Conservation (phyloP, 164 flowering plant species). For the Chloranthus sessilifolius region DNA sequence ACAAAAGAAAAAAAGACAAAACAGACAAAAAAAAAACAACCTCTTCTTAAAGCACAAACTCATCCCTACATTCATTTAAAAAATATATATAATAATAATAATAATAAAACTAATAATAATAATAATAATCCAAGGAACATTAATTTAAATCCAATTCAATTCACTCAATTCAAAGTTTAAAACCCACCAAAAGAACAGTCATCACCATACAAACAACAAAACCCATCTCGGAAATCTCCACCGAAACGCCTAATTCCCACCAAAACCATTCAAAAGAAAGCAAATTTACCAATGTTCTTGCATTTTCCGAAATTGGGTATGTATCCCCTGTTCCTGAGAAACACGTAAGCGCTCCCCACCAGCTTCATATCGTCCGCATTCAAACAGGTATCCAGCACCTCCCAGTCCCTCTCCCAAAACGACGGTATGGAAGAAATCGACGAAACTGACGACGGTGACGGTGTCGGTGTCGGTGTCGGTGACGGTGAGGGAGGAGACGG, state of each 20-base stretch:
- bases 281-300: conserved; percentile 58
- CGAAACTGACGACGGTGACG: conserved; percentile 2
- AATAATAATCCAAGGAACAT: no score
- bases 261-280: not conserved
- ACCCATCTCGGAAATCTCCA: no score
- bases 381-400: conserved; percentile 82
- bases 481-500: conserved; percentile 11
- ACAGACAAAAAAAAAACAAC: not conserved
- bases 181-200: no score
- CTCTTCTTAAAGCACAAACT: conserved; percentile 2
- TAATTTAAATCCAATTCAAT: no score
- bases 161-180: no score
- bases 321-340: conserved; percentile 65
- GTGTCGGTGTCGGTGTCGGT: conserved; percentile 11
- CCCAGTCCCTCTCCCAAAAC: conserved; percentile 61
- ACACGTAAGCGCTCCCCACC: conserved; percentile 60
- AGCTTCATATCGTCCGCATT: conserved; percentile 95
- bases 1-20: no score
- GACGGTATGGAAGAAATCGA: conserved; percentile 1
- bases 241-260: not conserved
- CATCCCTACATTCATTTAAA: no score
- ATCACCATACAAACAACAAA: no score
- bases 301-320: conserved; percentile 83
- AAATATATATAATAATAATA: not conserved
- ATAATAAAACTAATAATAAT: no score